Evolutionary conservation across 441 rosid genomes (phyloP).

Genomic region (Capsella rubella): DNA sequence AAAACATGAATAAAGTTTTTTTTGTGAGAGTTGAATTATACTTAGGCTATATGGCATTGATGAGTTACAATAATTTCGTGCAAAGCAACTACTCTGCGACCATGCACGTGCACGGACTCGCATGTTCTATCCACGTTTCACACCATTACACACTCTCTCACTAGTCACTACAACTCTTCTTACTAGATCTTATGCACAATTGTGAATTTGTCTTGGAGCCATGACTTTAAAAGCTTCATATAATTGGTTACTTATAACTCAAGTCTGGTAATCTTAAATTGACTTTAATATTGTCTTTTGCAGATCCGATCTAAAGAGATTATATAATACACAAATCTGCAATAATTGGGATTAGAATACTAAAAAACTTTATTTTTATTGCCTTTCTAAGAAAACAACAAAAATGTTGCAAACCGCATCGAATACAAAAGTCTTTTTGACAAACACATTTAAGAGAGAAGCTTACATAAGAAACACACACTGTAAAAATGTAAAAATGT

Average conservation of each 20-base stretch:
- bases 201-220: too few relatives aligned
- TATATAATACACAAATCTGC: not conserved
- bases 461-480: constrained; percentile 14
- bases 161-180: too few relatives aligned
- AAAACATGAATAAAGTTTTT: too few relatives aligned
- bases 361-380: constrained; percentile 19
- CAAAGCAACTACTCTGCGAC: too few relatives aligned
- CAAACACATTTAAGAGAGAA: constrained; percentile 18
- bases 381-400: constrained; percentile 14
- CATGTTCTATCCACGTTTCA: too few relatives aligned
- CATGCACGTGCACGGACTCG: too few relatives aligned
- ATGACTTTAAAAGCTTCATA: too few relatives aligned
- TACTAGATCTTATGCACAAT: too few relatives aligned
- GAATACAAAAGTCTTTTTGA: constrained; percentile 20
- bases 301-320: constrained; percentile 11
- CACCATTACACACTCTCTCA: too few relatives aligned
- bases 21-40: too few relatives aligned
- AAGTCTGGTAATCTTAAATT: not conserved
- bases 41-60: too few relatives aligned
- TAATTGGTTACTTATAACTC: not conserved
- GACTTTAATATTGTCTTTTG: not conserved
- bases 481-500: not conserved
- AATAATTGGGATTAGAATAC: not conserved
- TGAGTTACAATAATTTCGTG: too few relatives aligned
- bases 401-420: constrained; percentile 16